phyloP scores from a whole-genome alignment of 768 basidiomycete species.

The Calocybe cyanea region DNA sequence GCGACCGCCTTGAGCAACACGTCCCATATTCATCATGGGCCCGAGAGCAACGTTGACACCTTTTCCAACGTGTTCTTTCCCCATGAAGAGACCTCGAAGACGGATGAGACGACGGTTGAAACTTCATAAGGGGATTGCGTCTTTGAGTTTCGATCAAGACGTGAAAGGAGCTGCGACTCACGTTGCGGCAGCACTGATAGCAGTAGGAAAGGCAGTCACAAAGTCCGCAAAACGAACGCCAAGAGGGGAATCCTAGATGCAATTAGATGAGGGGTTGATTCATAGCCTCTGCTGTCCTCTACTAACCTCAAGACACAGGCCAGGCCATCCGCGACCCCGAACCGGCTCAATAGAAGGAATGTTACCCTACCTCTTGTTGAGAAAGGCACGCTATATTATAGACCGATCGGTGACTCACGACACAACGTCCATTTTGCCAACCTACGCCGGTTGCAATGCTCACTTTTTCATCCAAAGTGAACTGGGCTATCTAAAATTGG shows the following conservation, averaged over 20 bases:
- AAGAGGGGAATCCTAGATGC: constrained; percentile 58
- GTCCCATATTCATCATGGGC: constrained; percentile 87
- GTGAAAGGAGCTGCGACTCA: constrained; percentile 30
- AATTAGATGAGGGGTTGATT: neutral
- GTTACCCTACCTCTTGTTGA: constrained; percentile 39
- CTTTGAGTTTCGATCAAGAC: neutral
- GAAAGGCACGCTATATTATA: neutral
- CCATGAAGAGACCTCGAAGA: constrained; percentile 73
- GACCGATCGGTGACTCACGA: constrained; percentile 36
- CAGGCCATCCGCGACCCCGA: constrained; percentile 51
- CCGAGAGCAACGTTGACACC: constrained; percentile 80
- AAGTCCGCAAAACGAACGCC: constrained; percentile 76
- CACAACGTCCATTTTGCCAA: constrained; percentile 64
- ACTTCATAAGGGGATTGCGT: constrained; percentile 25
- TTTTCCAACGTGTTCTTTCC: constrained; percentile 76
- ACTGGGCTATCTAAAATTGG: constrained; percentile 36
- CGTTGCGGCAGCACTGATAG: constrained; percentile 79
- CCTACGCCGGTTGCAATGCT: constrained; percentile 64
- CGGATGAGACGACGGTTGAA: constrained; percentile 80
- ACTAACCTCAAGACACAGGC: constrained; percentile 66
- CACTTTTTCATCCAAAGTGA: constrained; percentile 62
- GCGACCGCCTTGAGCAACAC: constrained; percentile 73
- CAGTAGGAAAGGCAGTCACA: constrained; percentile 80
- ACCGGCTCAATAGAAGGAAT: constrained; percentile 45
- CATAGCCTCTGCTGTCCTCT: neutral